These are phyloP conservation scores for Tephrocybe sp. DNA, from an alignment of 768 basidiomycete species.

Conservation along the genomic window DNA sequence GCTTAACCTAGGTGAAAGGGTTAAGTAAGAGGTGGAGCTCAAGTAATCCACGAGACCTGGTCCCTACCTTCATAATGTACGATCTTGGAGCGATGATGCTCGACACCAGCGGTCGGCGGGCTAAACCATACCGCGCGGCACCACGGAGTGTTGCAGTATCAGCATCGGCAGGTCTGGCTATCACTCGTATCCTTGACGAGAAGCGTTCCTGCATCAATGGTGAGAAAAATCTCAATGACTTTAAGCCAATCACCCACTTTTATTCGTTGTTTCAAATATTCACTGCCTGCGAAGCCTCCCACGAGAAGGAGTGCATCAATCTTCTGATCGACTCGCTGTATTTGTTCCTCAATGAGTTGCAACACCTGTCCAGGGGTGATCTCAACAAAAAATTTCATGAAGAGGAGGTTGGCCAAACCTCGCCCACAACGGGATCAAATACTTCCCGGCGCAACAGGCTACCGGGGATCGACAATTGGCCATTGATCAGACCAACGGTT, in stretches of 20 bases:
- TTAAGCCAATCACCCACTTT: slow-evolving; percentile 47
- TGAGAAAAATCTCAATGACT: slow-evolving; percentile 13
- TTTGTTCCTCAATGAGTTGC: slow-evolving; percentile 76
- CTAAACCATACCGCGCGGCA: slow-evolving; percentile 85
- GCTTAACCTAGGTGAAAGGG: slow-evolving; percentile 60
- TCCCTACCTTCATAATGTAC: slow-evolving; percentile 78
- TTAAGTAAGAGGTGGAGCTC: not conserved
- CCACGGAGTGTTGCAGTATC: slow-evolving; percentile 89
- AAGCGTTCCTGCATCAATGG: slow-evolving; percentile 56
- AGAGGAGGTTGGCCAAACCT: slow-evolving; percentile 44
- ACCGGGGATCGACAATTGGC: slow-evolving; percentile 82
- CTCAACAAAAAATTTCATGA: slow-evolving; percentile 2
- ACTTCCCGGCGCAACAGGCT: slow-evolving; percentile 78
- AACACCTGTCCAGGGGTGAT: slow-evolving; percentile 53
- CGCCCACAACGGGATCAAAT: slow-evolving; percentile 85
- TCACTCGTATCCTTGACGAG: slow-evolving; percentile 62
- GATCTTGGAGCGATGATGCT: slow-evolving; percentile 80
- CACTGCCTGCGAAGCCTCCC: slow-evolving; percentile 86
- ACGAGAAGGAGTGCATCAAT: slow-evolving; percentile 87
- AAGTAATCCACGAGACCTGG: not conserved
- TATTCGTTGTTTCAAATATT: slow-evolving; percentile 80
- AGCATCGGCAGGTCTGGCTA: slow-evolving; percentile 82
- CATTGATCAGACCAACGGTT: slow-evolving; percentile 76
- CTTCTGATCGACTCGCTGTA: slow-evolving; percentile 60
- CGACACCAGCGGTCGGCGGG: slow-evolving; percentile 73